Conservation (phyloP, 2,329 filamentous ascomycete genomes). For the Aspergillus terreus region DNA sequence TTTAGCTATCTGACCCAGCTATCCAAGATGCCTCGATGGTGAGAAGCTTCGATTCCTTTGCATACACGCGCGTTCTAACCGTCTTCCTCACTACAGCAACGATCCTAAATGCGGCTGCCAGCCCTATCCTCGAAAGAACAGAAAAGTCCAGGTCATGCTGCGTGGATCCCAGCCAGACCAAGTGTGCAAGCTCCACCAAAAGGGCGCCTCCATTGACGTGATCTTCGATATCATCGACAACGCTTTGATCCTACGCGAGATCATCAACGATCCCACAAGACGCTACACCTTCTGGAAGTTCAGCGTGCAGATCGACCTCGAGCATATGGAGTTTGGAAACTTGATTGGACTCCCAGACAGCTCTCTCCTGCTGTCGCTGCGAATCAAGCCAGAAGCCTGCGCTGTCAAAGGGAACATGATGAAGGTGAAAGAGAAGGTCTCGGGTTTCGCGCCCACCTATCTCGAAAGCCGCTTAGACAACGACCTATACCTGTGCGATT, state of each 20-base stretch:
- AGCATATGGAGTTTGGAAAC: slow-evolving; percentile 22
- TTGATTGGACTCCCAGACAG: slow-evolving; percentile 25
- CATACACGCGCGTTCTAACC: neutral
- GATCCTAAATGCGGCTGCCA: slow-evolving; percentile 22
- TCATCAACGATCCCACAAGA: slow-evolving; percentile 9
- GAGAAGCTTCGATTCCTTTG: neutral
- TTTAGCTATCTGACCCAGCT: no score
- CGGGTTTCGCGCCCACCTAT: slow-evolving; percentile 15
- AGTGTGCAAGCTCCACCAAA: slow-evolving; percentile 13
- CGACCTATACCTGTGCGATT: slow-evolving; percentile 14
- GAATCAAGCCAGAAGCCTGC: slow-evolving; percentile 11
- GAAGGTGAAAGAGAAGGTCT: slow-evolving; percentile 15
- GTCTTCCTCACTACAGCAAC: slow-evolving; percentile 10
- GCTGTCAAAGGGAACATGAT: slow-evolving; percentile 15
- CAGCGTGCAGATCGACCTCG: slow-evolving; percentile 12
- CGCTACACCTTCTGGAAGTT: slow-evolving; percentile 8
- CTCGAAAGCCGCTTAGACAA: slow-evolving; percentile 19
- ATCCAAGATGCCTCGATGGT: neutral
- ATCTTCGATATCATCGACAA: slow-evolving; percentile 21
- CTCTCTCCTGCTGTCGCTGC: slow-evolving; percentile 23
- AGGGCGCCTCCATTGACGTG: slow-evolving; percentile 20
- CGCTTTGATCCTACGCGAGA: slow-evolving; percentile 20
- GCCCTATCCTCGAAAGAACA: slow-evolving; percentile 8
- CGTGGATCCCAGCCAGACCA: slow-evolving; percentile 13
- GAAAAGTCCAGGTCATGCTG: slow-evolving; percentile 16